Evolutionary conservation across 2,329 filamentous ascomycete genomes (phyloP).

Genomic region (Chaetomium globosum): DNA sequence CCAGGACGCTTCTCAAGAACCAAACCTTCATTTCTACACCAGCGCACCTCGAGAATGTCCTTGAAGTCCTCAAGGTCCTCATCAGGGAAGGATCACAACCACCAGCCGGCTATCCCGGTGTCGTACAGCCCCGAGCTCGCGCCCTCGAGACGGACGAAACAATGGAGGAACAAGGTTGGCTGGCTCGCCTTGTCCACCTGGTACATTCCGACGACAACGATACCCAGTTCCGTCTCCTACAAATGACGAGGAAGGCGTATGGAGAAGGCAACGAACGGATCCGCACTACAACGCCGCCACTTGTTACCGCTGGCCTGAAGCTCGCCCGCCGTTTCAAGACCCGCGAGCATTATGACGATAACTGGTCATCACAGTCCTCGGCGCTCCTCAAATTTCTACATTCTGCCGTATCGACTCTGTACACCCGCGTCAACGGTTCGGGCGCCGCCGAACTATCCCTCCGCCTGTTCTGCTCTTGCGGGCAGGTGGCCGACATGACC

Average conservation of each 20-base stretch:
- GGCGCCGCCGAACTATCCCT: constrained; percentile 85
- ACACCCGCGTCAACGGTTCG: constrained; percentile 75
- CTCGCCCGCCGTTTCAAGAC: constrained; percentile 85
- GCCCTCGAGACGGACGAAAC: constrained; percentile 90
- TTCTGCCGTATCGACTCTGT: constrained; percentile 80
- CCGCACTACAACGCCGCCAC: constrained; percentile 89
- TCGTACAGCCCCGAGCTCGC: constrained; percentile 72
- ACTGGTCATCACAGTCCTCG: constrained; percentile 66
- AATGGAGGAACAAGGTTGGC: constrained; percentile 95
- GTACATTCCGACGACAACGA: constrained; percentile 84
- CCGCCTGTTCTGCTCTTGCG: constrained; percentile 86
- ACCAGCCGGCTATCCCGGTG: constrained; percentile 80
- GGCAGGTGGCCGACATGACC: constrained; percentile 87
- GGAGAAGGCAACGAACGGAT: constrained; percentile 92
- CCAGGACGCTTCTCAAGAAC: constrained; percentile 78
- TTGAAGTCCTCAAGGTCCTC: constrained; percentile 85
- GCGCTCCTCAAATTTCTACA: constrained; percentile 96
- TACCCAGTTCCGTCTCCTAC: constrained; percentile 89
- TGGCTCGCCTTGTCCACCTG: constrained; percentile 88
- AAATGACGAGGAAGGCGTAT: constrained; percentile 84
- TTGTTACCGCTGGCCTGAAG: constrained; percentile 88
- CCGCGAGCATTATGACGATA: constrained; percentile 77
- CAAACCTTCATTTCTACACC: constrained; percentile 76
- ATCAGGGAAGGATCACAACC: constrained; percentile 90
- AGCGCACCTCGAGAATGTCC: constrained; percentile 81